phyloP scores from a whole-genome alignment of 2,329 filamentous ascomycete species.

The Colletotrichum navitas region DNA sequence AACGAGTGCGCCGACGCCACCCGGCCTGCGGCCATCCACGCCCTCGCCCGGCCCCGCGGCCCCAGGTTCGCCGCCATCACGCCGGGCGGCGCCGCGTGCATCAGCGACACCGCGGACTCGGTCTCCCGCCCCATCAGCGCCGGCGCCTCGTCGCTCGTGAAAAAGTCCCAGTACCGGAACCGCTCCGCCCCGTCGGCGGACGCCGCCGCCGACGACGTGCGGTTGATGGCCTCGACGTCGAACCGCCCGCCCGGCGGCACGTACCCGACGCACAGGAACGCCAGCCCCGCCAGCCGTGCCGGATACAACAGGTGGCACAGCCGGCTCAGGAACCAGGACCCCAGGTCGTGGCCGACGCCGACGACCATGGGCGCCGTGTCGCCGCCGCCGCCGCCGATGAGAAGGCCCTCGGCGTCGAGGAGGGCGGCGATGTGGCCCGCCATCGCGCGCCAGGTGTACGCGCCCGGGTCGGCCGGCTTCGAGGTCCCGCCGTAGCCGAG shows the following conservation, averaged over 20 bases:
- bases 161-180: conserved; percentile 38
- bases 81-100: conserved; percentile 33
- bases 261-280: conserved; percentile 51
- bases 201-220: conserved; percentile 47
- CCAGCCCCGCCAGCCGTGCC: conserved; percentile 41
- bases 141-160: conserved; percentile 19
- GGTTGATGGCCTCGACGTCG: conserved; percentile 49
- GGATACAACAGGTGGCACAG: conserved; percentile 47
- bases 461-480: conserved; percentile 79
- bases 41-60: conserved; percentile 2
- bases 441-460: conserved; percentile 87
- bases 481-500: conserved; percentile 87
- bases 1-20: conserved; percentile 10
- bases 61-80: conserved; percentile 34
- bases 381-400: too few relatives aligned
- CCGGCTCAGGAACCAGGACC: conserved; percentile 50
- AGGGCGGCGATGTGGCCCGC: conserved; percentile 81
- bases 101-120: conserved; percentile 21
- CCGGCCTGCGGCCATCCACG: conserved; percentile 12
- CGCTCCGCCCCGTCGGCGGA: conserved; percentile 19
- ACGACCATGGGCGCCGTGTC: conserved; percentile 68
- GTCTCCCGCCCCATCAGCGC: conserved; percentile 24
- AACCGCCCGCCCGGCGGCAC: conserved; percentile 48
- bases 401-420: conserved; percentile 80
- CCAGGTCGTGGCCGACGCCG: conserved; percentile 61